These are phyloP conservation scores for Leccinum broughii DNA, from an alignment of 768 basidiomycete genomes.

Conservation along the genomic window DNA sequence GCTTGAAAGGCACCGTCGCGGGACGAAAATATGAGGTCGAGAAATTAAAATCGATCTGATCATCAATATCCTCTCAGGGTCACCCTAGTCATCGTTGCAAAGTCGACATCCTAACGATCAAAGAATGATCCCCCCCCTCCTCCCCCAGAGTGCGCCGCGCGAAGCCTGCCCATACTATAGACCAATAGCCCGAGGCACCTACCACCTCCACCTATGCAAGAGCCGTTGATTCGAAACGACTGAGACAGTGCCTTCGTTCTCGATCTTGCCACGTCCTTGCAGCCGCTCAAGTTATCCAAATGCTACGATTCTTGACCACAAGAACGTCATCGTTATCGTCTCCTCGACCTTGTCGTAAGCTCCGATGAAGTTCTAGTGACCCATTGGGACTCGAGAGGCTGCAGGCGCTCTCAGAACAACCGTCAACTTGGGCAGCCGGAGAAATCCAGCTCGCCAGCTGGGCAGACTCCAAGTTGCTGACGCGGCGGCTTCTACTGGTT, in stretches of 20 bases:
- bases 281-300: no score
- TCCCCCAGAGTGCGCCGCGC: neutral
- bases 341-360: no score
- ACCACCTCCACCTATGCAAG: neutral
- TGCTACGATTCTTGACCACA: no score
- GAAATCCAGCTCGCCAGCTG: neutral
- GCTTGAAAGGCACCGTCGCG: neutral
- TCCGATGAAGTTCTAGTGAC: no score
- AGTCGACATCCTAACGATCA: neutral
- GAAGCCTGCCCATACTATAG: neutral
- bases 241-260: neutral
- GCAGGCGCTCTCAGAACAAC: no score
- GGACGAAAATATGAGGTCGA: neutral
- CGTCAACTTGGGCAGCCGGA: no score
- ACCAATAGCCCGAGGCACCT: neutral
- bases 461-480: neutral
- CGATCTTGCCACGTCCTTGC: no score
- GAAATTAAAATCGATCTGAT: neutral
- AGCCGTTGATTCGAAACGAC: neutral
- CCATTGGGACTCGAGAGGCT: no score
- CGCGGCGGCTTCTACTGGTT: neutral
- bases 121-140: neutral
- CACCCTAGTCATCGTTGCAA: neutral
- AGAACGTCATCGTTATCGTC: no score
- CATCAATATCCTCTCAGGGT: neutral